These are phyloP conservation scores for Sporothrix euskadiensis DNA, from an alignment of 2,329 filamentous ascomycete species.

Conservation along the genomic window DNA sequence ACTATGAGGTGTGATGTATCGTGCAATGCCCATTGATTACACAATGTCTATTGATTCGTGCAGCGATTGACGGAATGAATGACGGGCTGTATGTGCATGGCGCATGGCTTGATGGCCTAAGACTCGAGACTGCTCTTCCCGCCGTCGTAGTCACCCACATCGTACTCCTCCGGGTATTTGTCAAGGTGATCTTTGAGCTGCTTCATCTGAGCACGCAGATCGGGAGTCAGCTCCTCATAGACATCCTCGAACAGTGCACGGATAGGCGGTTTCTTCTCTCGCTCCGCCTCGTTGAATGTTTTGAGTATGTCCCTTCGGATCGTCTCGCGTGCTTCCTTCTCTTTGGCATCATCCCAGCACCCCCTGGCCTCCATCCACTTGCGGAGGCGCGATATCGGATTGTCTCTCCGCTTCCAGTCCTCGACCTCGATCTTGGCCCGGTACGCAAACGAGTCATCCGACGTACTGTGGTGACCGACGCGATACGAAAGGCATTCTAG, in stretches of 20 bases:
- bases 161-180: slow-evolving; percentile 90
- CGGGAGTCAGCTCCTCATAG: slow-evolving; percentile 76
- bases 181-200: slow-evolving; percentile 75
- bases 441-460: slow-evolving; percentile 95
- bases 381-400: slow-evolving; percentile 43
- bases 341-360: slow-evolving; percentile 81
- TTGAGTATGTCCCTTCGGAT: slow-evolving; percentile 64
- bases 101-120: neutral
- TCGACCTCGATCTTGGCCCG: slow-evolving; percentile 89
- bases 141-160: slow-evolving; percentile 48
- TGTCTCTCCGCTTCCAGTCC: slow-evolving; percentile 67
- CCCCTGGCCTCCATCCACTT: slow-evolving; percentile 79
- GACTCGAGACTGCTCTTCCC: slow-evolving; percentile 38
- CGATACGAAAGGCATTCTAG: slow-evolving; percentile 98
- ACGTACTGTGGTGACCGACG: slow-evolving; percentile 94
- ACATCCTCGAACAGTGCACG: slow-evolving; percentile 79
- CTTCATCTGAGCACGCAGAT: slow-evolving; percentile 65
- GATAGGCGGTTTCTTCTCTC: slow-evolving; percentile 74
- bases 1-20: neutral
- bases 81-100: neutral
- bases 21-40: neutral
- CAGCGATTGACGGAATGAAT: neutral
- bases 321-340: slow-evolving; percentile 54
- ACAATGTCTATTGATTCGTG: neutral
- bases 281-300: slow-evolving; percentile 82